Evolutionary conservation across 768 basidiomycete species (phyloP).

Genomic region (Boletus insuetus): DNA sequence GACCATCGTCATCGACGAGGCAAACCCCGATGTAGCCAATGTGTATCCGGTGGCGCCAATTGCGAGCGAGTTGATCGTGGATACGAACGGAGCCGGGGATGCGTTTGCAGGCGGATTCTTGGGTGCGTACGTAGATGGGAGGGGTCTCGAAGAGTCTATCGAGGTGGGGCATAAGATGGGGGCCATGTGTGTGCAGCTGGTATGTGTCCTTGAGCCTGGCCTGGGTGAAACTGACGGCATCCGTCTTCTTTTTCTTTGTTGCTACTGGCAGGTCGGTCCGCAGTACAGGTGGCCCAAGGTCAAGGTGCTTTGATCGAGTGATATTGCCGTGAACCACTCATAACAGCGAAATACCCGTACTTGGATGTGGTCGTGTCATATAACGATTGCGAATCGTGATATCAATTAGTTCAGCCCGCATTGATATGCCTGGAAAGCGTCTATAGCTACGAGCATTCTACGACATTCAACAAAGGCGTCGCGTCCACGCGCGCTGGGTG

Average conservation of each 20-base stretch:
- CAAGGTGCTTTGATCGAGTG: not conserved
- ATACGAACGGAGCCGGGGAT: conserved; percentile 98
- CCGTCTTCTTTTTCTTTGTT: too few relatives aligned
- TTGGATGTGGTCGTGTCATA: conserved; percentile 18
- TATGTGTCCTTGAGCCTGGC: not conserved
- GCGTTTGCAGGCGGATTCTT: conserved; percentile 97
- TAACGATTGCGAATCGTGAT: conserved; percentile 15
- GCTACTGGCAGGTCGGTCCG: not conserved
- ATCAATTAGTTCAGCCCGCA: conserved; percentile 15
- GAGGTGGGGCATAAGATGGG: conserved; percentile 87
- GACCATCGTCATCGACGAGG: conserved; percentile 72
- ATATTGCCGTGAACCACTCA: conserved; percentile 9
- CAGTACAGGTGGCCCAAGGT: not conserved
- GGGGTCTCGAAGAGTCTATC: conserved; percentile 71
- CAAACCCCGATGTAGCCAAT: conserved; percentile 45
- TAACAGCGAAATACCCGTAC: conserved; percentile 35
- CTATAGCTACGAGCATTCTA: conserved; percentile 8
- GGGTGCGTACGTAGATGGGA: conserved; percentile 79
- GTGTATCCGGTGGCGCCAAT: conserved; percentile 58
- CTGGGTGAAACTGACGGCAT: too few relatives aligned
- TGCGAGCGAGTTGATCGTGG: conserved; percentile 68
- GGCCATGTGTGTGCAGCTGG: conserved; percentile 55
- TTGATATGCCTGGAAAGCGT: conserved; percentile 2
- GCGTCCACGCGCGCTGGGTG: conserved; percentile 16
- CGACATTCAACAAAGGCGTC: conserved; percentile 10